A percentile compares a stretch with the other conserved stretches of the same genome.
These are phyloP conservation scores for Raffaelea deltoideospora DNA, from an alignment of 2,329 filamentous ascomycete genomes.

Conservation along the genomic window DNA sequence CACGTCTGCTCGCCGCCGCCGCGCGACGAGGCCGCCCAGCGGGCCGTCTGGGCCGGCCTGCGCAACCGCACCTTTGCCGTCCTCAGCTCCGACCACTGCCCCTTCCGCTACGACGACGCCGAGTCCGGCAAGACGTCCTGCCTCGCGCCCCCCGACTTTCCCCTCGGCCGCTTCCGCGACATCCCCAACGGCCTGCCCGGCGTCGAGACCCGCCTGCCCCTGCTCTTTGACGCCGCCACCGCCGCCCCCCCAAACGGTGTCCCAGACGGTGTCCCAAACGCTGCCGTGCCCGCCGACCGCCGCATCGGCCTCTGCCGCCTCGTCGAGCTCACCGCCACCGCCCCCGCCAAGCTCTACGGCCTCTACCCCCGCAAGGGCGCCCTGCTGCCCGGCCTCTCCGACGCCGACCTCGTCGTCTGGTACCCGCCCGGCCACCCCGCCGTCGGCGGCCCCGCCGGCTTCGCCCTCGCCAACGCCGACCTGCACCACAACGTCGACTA, in stretches of 20 bases:
- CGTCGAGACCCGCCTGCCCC: constrained; percentile 38
- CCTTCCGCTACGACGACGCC: constrained; percentile 32
- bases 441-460: constrained; percentile 10
- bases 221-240: constrained; percentile 22
- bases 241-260: no score
- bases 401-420: constrained; percentile 44
- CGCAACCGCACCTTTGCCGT: constrained; percentile 38
- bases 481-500: constrained; percentile 49
- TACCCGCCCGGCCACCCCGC: constrained; percentile 22
- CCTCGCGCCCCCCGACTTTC: constrained; percentile 8
- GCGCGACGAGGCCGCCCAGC: constrained; percentile 29
- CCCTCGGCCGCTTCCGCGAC: constrained; percentile 30
- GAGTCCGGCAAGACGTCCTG: constrained; percentile 13
- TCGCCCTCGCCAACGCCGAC: constrained; percentile 32
- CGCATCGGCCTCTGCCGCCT: constrained; percentile 25
- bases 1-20: constrained; percentile 38
- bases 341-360: constrained; percentile 42
- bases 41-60: constrained; percentile 34
- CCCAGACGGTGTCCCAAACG: background rate
- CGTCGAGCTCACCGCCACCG: constrained; percentile 37
- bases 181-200: constrained; percentile 45
- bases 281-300: background rate
- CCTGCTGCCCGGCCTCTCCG: constrained; percentile 30
- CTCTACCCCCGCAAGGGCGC: constrained; percentile 34
- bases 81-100: constrained; percentile 33